A percentile compares a stretch with the other conserved stretches of the same genome.
These are phyloP conservation scores for Erodium moschatum DNA, from an alignment of 441 rosid genomes.

Conservation along the genomic window DNA sequence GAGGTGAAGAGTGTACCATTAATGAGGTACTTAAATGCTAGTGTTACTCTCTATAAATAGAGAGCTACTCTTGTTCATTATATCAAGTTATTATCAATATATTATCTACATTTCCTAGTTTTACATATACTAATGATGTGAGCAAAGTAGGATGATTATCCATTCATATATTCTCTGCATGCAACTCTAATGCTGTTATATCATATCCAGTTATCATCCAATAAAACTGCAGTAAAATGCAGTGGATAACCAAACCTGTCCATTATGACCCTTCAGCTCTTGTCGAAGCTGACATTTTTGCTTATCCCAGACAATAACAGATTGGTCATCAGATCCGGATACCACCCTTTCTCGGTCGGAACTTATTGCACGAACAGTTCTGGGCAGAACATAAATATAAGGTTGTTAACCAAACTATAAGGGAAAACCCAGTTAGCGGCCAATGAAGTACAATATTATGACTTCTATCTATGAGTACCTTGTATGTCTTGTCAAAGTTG, in stretches of 20 bases:
- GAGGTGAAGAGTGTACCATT: too few relatives aligned
- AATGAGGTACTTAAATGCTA: too few relatives aligned
- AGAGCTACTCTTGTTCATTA: too few relatives aligned
- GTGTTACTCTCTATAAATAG: too few relatives aligned
- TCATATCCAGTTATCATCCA: slow-evolving; percentile 14
- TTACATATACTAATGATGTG: background rate
- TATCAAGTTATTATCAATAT: too few relatives aligned
- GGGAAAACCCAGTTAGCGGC: slow-evolving; percentile 14
- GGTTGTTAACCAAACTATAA: slow-evolving; percentile 7
- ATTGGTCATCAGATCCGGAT: slow-evolving; percentile 95
- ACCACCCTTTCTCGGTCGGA: slow-evolving; percentile 95
- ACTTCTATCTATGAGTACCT: slow-evolving; percentile 35
- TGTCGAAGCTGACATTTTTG: slow-evolving; percentile 82
- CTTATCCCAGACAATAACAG: slow-evolving; percentile 96
- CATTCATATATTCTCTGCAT: slow-evolving; percentile 4
- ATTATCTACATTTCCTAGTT: too few relatives aligned
- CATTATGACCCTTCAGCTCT: slow-evolving; percentile 93
- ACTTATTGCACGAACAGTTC: slow-evolving; percentile 91
- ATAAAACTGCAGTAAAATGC: slow-evolving; percentile 11
- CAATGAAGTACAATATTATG: slow-evolving; percentile 6
- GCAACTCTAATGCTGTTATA: background rate
- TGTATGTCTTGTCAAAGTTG: slow-evolving; percentile 85
- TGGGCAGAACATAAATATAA: slow-evolving; percentile 24
- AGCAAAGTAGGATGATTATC: background rate
- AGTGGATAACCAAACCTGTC: slow-evolving; percentile 53